Conservation (phyloP, 345 rosid genomes). For the Litchi chinensis region DNA sequence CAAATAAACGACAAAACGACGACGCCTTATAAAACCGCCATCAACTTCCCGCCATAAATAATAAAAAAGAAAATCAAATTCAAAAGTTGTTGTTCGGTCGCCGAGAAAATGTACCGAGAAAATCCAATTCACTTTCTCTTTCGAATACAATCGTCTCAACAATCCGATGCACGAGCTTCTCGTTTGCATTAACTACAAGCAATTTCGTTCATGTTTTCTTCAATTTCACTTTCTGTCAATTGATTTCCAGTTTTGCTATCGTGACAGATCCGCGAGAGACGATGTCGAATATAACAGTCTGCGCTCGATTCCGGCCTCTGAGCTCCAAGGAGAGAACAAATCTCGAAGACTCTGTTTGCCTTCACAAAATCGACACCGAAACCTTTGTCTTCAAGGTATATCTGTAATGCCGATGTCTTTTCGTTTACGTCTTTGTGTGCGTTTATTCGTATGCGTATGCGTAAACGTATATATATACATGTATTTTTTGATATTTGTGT, state of each 20-base stretch:
- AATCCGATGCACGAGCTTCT: too few species aligned
- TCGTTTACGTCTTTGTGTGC: not conserved
- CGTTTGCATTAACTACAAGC: too few species aligned
- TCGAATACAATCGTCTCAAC: too few species aligned
- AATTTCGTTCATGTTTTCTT: not conserved
- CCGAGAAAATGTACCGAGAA: too few species aligned
- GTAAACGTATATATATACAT: not conserved
- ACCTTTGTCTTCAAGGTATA: constrained; percentile 65
- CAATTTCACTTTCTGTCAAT: not conserved
- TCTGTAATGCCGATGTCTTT: not conserved
- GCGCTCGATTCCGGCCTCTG: constrained; percentile 81
- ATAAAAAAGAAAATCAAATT: too few species aligned
- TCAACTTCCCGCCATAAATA: too few species aligned
- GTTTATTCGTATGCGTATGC: not conserved
- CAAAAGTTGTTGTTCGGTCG: too few species aligned
- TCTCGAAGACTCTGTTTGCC: constrained; percentile 47
- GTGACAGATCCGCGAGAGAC: constrained; percentile 13
- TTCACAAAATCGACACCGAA: constrained; percentile 54
- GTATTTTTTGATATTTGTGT: not conserved
- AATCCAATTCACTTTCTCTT: too few species aligned
- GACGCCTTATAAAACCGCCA: too few species aligned
- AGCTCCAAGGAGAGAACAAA: constrained; percentile 65
- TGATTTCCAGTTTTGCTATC: not conserved
- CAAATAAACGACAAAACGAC: too few species aligned
- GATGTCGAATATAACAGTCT: constrained; percentile 70